phyloP scores from a whole-genome alignment of 345 rosid species.

The Populus tremula region DNA sequence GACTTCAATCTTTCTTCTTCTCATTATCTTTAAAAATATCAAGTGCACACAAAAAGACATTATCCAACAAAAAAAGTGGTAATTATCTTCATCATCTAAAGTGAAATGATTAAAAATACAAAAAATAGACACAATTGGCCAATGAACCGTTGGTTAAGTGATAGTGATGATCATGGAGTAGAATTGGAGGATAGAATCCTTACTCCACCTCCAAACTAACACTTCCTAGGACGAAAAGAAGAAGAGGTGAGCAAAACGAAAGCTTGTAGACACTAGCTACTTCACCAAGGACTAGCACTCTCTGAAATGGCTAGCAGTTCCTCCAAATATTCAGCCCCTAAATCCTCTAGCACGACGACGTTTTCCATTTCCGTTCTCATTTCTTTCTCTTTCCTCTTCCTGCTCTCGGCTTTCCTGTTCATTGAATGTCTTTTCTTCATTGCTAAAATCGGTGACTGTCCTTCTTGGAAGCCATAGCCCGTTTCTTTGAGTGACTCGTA shows the following conservation, averaged over 20 bases:
- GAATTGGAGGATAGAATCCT: not conserved
- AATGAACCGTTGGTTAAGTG: not conserved
- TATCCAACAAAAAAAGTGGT: not conserved
- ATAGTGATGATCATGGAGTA: not conserved
- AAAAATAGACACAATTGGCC: not conserved
- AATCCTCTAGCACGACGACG: conserved; percentile 55
- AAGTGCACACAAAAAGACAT: not conserved
- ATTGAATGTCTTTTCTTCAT: conserved; percentile 48
- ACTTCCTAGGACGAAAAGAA: not conserved
- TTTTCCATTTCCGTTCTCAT: conserved; percentile 15
- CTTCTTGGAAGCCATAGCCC: conserved; percentile 32
- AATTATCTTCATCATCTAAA: not conserved
- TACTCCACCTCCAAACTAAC: not conserved
- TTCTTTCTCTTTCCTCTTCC: conserved; percentile 41
- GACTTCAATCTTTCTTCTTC: not conserved
- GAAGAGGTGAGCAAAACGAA: not conserved
- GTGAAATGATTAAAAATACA: not conserved
- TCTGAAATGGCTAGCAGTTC: conserved; percentile 48
- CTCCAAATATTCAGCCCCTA: conserved; percentile 61
- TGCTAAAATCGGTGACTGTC: conserved; percentile 49
- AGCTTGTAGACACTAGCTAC: not conserved
- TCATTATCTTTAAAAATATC: not conserved
- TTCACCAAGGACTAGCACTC: conserved; percentile 13
- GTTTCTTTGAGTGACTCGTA: conserved; percentile 43
- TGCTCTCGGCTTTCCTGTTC: conserved; percentile 39